Conservation (phyloP, 2,329 filamentous ascomycete species). For the Akanthomyces lecanii region DNA sequence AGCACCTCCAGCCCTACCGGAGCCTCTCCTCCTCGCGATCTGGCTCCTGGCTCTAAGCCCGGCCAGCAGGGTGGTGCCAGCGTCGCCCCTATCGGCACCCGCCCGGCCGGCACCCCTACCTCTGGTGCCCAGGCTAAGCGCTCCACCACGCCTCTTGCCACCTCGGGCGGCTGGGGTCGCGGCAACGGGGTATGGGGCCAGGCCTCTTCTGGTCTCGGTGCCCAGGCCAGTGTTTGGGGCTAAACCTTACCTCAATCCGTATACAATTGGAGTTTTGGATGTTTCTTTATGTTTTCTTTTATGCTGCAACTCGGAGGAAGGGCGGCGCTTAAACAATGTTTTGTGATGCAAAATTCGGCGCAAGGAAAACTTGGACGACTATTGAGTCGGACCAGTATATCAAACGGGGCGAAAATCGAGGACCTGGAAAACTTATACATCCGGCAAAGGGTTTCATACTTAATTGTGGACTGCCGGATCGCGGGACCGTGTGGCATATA, state of each 20-base stretch:
- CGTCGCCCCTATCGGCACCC: slow-evolving; percentile 90
- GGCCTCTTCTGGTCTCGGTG: slow-evolving; percentile 73
- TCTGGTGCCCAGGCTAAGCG: slow-evolving; percentile 59
- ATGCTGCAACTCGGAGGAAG: neutral
- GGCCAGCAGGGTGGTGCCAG: slow-evolving; percentile 50
- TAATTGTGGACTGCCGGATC: slow-evolving; percentile 6
- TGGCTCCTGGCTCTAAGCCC: slow-evolving; percentile 50
- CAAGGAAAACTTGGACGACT: slow-evolving; percentile 1
- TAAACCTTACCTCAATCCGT: slow-evolving; percentile 38
- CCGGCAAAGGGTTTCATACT: slow-evolving; percentile 8
- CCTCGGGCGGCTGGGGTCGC: slow-evolving; percentile 78
- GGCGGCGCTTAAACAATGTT: slow-evolving; percentile 3
- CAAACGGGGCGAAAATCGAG: slow-evolving; percentile 4
- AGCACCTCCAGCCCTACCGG: slow-evolving; percentile 79
- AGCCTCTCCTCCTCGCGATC: slow-evolving; percentile 70
- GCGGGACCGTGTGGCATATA: slow-evolving; percentile 12
- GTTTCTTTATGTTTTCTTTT: slow-evolving; percentile 20
- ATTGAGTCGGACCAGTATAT: slow-evolving; percentile 2
- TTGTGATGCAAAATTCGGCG: slow-evolving; percentile 9
- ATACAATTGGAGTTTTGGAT: slow-evolving; percentile 15
- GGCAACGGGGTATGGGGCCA: slow-evolving; percentile 82
- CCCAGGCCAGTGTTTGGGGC: slow-evolving; percentile 93
- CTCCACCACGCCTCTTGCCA: slow-evolving; percentile 85
- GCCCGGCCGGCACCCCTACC: slow-evolving; percentile 61
- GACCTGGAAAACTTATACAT: slow-evolving; percentile 8